These are phyloP conservation scores for Suhomyces yuchorum DNA, from an alignment of 1,139 yeast genomes.

Conservation along the genomic window DNA sequence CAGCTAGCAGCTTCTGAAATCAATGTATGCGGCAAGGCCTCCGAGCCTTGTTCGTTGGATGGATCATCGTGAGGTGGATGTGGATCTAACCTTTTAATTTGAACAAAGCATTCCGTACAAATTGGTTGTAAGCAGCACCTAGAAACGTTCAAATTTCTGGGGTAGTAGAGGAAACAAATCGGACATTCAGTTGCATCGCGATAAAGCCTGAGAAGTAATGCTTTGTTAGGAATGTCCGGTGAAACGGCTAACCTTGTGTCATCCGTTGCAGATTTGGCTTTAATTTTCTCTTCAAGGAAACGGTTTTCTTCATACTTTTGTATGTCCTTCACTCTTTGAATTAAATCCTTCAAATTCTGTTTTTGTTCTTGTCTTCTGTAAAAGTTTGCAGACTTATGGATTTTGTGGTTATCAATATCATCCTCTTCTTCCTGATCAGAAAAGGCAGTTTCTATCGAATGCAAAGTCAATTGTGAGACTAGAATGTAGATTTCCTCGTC, in stretches of 20 bases:
- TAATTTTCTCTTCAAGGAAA: slow-evolving; percentile 43
- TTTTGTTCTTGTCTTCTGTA: slow-evolving; percentile 59
- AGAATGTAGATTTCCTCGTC: slow-evolving; percentile 67
- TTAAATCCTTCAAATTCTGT: slow-evolving; percentile 49
- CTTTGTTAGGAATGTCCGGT: slow-evolving; percentile 31
- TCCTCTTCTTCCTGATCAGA: slow-evolving; percentile 53
- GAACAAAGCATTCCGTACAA: slow-evolving; percentile 96
- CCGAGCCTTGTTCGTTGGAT: slow-evolving; percentile 26
- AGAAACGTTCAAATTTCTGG: slow-evolving; percentile 75
- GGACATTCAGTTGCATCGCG: slow-evolving; percentile 81
- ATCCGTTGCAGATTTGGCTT: slow-evolving; percentile 19
- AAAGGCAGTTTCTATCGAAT: slow-evolving; percentile 59
- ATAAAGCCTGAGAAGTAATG: slow-evolving; percentile 51
- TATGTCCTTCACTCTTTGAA: slow-evolving; percentile 47
- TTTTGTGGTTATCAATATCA: slow-evolving; percentile 57
- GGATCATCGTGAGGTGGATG: slow-evolving; percentile 84
- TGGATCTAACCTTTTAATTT: slow-evolving; percentile 90
- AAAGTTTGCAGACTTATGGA: slow-evolving; percentile 53
- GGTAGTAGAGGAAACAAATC: slow-evolving; percentile 87
- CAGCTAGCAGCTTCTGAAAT: slow-evolving; percentile 89
- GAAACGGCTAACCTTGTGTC: slow-evolving; percentile 8
- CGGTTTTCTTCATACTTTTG: slow-evolving; percentile 58
- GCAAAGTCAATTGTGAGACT: slow-evolving; percentile 56
- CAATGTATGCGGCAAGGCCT: slow-evolving; percentile 56
- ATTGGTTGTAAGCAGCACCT: slow-evolving; percentile 92